Base-by-base conservation (phyloP, 148 eudicot genomes). In the Rhododendron kiyosumense region DNA sequence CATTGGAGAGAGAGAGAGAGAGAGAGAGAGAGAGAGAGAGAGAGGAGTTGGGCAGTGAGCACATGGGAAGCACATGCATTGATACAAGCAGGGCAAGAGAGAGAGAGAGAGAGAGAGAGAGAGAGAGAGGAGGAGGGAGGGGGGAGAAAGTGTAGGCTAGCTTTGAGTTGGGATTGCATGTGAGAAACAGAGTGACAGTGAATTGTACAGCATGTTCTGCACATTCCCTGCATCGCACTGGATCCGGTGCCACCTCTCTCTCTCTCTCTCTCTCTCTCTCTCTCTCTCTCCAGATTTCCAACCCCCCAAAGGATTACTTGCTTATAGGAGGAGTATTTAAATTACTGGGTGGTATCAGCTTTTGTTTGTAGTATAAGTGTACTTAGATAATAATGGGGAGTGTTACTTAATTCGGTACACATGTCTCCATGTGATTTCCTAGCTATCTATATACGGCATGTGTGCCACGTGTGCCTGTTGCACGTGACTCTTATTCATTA, bases 11-110 rank as follows among this genome's bases (percentile, higher is more conserved):
- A 79, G 84, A 79, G 82, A 79, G 80, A 74, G 15, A 83, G 38
- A 36, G 82, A 79, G 80, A 73, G 15, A 83, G 45, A 18, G 34
- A 74, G 84, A 79, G 84, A 79, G 41, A 41, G 45, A 41, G 45
- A 41, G 76, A n/a, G 52, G 5, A 11, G 82, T 75, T 82, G 63
- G 67, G 80, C 84, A 87, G 81, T 43, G 86, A 32, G 89, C 91
- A 89, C 91, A 89, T 89, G 91, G 91, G 77, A 57, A 51, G 83
- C 86, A 89, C 91, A 89, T 89, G 87, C 79, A 12, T 71, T 4
- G 11, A 26, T 5, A 24, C 30, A n/a, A 65, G 45, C 45, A 41
- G 45, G 14, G 76, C 26, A 20, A 59, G 2, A 46, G 2, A 10
- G 49, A 46, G 49, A 46, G 51, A 48, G 43, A 38, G 43, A 46